phyloP scores from a whole-genome alignment of 2,329 filamentous ascomycete genomes.

The Intubia oerlemansii region DNA sequence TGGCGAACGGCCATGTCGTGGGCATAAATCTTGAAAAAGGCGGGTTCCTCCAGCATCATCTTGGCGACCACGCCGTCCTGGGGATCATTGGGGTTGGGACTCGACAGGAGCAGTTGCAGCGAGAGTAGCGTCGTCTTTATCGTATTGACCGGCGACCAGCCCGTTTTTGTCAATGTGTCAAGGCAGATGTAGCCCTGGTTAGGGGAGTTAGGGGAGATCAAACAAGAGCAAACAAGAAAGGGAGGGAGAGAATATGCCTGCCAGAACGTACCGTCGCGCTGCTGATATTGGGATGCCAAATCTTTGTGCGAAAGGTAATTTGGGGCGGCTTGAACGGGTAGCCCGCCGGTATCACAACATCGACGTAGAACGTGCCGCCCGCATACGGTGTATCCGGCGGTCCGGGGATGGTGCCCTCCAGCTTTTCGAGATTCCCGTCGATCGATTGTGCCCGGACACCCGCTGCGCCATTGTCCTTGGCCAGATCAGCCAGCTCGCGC shows the following conservation, averaged over 20 bases:
- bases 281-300: conserved; percentile 96
- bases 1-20: conserved; percentile 64
- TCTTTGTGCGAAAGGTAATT: conserved; percentile 82
- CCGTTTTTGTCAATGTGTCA: conserved; percentile 68
- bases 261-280: conserved; percentile 55
- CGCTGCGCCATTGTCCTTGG: conserved; percentile 48
- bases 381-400: conserved; percentile 89
- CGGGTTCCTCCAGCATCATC: conserved; percentile 42
- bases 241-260: neutral
- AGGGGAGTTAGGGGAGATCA: no score
- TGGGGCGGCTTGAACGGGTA: conserved; percentile 86
- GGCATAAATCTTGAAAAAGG: conserved; percentile 21
- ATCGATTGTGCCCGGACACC: conserved; percentile 50
- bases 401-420: conserved; percentile 64
- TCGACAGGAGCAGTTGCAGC: conserved; percentile 78
- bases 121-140: conserved; percentile 91
- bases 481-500: conserved; percentile 60
- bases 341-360: conserved; percentile 68
- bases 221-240: no score
- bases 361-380: conserved; percentile 60
- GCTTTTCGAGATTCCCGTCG: conserved; percentile 49
- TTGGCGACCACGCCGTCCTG: conserved; percentile 89
- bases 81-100: conserved; percentile 85
- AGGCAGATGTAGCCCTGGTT: conserved; percentile 97
- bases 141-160: conserved; percentile 90